Conservation (phyloP, 2,329 filamentous ascomycete genomes). For the Metarhizium robertsii region DNA sequence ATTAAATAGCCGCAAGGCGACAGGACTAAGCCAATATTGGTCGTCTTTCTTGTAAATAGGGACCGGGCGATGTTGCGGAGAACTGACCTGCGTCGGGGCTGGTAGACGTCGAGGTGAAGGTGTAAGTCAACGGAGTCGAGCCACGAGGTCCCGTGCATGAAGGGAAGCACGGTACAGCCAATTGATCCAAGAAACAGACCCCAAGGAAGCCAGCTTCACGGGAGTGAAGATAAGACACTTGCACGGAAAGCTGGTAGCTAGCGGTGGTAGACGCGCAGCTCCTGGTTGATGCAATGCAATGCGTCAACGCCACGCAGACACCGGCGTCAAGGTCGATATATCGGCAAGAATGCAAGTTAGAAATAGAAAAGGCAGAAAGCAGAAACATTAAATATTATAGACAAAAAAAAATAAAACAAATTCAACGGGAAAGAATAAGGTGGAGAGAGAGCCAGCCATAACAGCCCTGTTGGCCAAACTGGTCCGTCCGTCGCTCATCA, state of each 20-base stretch:
- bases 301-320: neutral
- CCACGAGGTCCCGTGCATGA: too few species aligned
- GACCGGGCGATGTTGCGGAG: too few species aligned
- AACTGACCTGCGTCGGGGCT: neutral
- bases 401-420: too few species aligned
- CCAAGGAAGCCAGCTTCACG: neutral
- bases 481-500: neutral
- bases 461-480: neutral
- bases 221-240: neutral
- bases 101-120: neutral
- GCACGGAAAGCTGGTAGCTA: neutral
- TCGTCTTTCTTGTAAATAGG: too few species aligned
- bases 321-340: neutral
- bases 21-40: too few species aligned
- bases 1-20: too few species aligned
- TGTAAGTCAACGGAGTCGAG: neutral
- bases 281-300: neutral
- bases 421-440: neutral
- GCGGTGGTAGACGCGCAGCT: neutral
- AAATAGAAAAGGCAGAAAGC: neutral
- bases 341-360: neutral
- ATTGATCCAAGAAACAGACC: too few species aligned
- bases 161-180: too few species aligned
- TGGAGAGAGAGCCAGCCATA: neutral
- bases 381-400: too few species aligned